phyloP scores from a whole-genome alignment of 805 yeast genomes.

The Wickerhamiella alocasiicola region DNA sequence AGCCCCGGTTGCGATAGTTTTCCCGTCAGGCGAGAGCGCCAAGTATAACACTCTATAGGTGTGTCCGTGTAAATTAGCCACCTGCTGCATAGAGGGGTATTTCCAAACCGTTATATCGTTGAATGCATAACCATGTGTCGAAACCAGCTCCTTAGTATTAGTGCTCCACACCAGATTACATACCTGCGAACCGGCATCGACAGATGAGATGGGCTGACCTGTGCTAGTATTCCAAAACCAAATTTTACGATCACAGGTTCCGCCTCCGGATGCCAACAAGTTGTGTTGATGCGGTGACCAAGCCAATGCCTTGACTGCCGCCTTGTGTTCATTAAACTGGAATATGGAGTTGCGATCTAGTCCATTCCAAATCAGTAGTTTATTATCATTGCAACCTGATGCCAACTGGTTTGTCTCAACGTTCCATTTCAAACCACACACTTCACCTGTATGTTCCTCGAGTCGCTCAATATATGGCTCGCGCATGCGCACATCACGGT shows the following conservation, averaged over 20 bases:
- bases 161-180: constrained; percentile 90
- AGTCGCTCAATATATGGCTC: constrained; percentile 66
- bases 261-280: constrained; percentile 89
- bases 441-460: constrained; percentile 78
- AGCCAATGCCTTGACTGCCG: constrained; percentile 92
- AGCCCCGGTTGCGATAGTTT: constrained; percentile 94
- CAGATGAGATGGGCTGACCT: constrained; percentile 59
- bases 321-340: constrained; percentile 69
- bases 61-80: constrained; percentile 89
- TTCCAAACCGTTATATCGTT: constrained; percentile 92
- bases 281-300: constrained; percentile 99
- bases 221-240: constrained; percentile 86
- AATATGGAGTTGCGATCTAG: constrained; percentile 52
- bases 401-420: constrained; percentile 83
- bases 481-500: constrained; percentile 82
- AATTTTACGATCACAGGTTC: constrained; percentile 83
- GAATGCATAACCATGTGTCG: constrained; percentile 88
- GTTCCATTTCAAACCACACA: constrained; percentile 94
- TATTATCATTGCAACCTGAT: constrained; percentile 91
- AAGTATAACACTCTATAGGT: constrained; percentile 83
- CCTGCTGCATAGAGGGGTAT: constrained; percentile 81
- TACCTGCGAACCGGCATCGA: constrained; percentile 94
- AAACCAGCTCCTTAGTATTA: constrained; percentile 81
- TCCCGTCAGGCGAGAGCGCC: constrained; percentile 89
- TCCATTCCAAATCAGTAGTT: constrained; percentile 80